Conservation (phyloP, 2,329 filamentous ascomycete genomes). For the Fusarium anthophilum region DNA sequence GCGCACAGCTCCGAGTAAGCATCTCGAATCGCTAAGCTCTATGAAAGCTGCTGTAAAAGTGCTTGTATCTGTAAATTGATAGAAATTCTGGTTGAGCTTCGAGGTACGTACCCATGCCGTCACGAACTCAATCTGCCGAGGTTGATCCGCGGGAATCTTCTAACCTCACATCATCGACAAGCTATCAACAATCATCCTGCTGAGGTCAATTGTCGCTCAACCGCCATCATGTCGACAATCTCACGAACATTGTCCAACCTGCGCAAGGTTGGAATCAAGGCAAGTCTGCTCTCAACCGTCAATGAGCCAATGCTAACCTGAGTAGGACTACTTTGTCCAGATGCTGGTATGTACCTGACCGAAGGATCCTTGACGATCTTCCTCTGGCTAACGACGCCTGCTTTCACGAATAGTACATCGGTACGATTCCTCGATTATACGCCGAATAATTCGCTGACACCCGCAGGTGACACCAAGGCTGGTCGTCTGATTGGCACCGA, state of each 20-base stretch:
- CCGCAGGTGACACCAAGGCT: conserved; percentile 91
- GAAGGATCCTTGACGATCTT: conserved; percentile 32
- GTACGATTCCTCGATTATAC: conserved; percentile 47
- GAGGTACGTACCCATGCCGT: conserved; percentile 37
- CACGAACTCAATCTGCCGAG: conserved; percentile 36
- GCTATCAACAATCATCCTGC: conserved; percentile 22
- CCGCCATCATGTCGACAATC: conserved; percentile 85
- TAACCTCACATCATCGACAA: conserved; percentile 34
- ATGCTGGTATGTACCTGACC: conserved; percentile 76
- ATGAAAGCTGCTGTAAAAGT: conserved; percentile 9
- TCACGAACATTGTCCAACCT: conserved; percentile 87
- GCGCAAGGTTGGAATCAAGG: conserved; percentile 88
- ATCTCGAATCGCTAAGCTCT: conserved; percentile 34
- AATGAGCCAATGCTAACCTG: conserved; percentile 30
- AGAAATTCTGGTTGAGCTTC: conserved; percentile 32
- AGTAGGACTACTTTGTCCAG: conserved; percentile 88
- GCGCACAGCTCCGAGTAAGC: conserved; percentile 49
- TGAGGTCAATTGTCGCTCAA: conserved; percentile 43
- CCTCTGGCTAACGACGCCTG: conserved; percentile 35
- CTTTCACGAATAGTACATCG: conserved; percentile 61
- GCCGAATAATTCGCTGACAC: conserved; percentile 3
- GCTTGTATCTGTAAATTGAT: conserved; percentile 20
- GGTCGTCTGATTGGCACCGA: conserved; percentile 87
- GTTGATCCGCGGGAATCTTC: conserved; percentile 45
- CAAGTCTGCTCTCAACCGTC: conserved; percentile 49